Conservation (phyloP, 2,329 filamentous ascomycete genomes). For the Epichloe scottii region DNA sequence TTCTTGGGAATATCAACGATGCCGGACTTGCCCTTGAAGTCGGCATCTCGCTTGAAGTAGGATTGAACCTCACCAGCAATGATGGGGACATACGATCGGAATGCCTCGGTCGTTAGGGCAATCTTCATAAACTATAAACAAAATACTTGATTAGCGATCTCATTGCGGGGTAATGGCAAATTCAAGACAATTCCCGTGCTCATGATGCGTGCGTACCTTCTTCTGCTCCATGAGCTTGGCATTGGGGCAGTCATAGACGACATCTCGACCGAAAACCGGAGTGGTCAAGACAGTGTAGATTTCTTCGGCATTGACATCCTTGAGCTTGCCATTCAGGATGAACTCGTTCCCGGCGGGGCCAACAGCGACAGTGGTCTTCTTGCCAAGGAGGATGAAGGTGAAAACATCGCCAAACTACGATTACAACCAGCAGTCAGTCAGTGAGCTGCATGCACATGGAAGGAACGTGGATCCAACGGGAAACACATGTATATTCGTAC, state of each 20-base stretch:
- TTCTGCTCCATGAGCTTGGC: slow-evolving; percentile 93
- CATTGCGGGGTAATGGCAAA: neutral
- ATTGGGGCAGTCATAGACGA: slow-evolving; percentile 86
- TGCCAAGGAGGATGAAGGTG: slow-evolving; percentile 77
- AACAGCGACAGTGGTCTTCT: slow-evolving; percentile 77
- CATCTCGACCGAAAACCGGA: slow-evolving; percentile 67
- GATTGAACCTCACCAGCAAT: slow-evolving; percentile 63
- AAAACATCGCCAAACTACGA: slow-evolving; percentile 77
- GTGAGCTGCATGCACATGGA: neutral
- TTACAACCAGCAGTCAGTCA: slow-evolving; percentile 26
- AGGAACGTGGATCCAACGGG: neutral
- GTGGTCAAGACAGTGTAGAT: slow-evolving; percentile 70
- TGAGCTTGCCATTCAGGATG: slow-evolving; percentile 80
- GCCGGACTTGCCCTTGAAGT: slow-evolving; percentile 57
- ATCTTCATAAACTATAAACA: slow-evolving; percentile 62
- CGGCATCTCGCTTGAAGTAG: slow-evolving; percentile 55
- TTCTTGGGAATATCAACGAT: slow-evolving; percentile 58
- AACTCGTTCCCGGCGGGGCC: slow-evolving; percentile 80
- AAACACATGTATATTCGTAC: slow-evolving; percentile 30
- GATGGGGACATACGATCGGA: slow-evolving; percentile 64
- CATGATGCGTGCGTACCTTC: slow-evolving; percentile 44
- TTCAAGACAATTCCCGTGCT: neutral
- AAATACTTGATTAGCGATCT: neutral
- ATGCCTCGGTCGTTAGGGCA: slow-evolving; percentile 62
- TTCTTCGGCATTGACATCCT: slow-evolving; percentile 82